Percentiles rank a stretch among this genome's conserved stretches.
These are phyloP conservation scores for Pelargonium fulgidum DNA, from an alignment of 441 rosid species.

Conservation along the genomic window DNA sequence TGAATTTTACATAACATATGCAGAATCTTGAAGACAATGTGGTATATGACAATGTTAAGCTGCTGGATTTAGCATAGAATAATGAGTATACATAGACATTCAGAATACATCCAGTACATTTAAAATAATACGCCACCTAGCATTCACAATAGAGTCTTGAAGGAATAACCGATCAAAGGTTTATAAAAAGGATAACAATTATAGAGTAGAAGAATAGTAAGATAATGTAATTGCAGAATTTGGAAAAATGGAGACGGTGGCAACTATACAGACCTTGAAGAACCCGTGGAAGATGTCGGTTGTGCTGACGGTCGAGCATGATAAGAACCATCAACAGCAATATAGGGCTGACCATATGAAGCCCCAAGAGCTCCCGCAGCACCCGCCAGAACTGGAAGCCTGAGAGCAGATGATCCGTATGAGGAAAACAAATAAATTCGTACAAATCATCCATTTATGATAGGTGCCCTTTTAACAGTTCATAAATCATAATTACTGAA, in stretches of 20 bases:
- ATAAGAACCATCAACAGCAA: conserved; percentile 66
- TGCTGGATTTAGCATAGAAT: too few relatives aligned
- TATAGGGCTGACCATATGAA: conserved; percentile 67
- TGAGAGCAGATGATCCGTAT: conserved; percentile 25
- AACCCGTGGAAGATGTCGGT: conserved; percentile 42
- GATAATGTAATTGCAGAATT: not conserved
- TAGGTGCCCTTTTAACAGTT: not conserved
- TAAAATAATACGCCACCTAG: not conserved
- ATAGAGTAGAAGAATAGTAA: not conserved
- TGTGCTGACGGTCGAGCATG: conserved; percentile 47
- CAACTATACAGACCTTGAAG: conserved; percentile 45
- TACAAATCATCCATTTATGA: not conserved
- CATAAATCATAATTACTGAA: too few relatives aligned
- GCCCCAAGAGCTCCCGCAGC: conserved; percentile 79
- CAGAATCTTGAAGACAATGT: too few relatives aligned
- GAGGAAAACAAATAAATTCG: not conserved
- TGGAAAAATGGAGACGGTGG: not conserved
- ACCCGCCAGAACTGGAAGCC: conserved; percentile 85
- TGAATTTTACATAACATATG: too few relatives aligned
- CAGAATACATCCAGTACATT: not conserved
- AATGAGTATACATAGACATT: not conserved
- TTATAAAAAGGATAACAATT: not conserved
- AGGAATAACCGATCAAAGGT: not conserved
- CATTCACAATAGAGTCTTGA: not conserved
- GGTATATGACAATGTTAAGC: too few relatives aligned